phyloP scores from a whole-genome alignment of 2,329 filamentous ascomycete species.

The Sclerotinia subarctica region DNA sequence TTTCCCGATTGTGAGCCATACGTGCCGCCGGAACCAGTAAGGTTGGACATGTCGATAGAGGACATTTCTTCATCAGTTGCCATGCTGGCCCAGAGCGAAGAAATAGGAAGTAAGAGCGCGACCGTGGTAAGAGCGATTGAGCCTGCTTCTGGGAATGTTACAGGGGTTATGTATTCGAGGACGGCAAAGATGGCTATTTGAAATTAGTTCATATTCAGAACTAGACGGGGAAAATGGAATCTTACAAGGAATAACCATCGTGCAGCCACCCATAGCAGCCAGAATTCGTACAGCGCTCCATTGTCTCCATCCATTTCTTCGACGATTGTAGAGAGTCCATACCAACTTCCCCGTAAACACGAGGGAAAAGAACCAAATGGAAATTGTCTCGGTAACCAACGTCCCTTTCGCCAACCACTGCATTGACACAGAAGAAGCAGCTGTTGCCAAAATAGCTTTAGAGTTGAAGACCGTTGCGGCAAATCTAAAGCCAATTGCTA shows the following conservation, averaged over 20 bases:
- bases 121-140: slow-evolving; percentile 56
- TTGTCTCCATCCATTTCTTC: slow-evolving; percentile 53
- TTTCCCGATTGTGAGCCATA: not conserved
- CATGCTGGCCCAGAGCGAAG: slow-evolving; percentile 60
- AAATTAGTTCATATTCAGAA: slow-evolving; percentile 20
- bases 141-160: slow-evolving; percentile 50
- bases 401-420: slow-evolving; percentile 44
- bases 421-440: slow-evolving; percentile 34
- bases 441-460: slow-evolving; percentile 24
- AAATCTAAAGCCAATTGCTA: slow-evolving; percentile 53
- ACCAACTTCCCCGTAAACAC: slow-evolving; percentile 61
- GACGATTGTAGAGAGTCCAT: slow-evolving; percentile 53
- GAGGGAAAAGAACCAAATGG: slow-evolving; percentile 60
- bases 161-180: slow-evolving; percentile 48
- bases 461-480: slow-evolving; percentile 49
- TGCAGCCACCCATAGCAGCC: slow-evolving; percentile 66
- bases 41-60: slow-evolving; percentile 26
- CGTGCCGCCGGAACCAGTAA: not conserved
- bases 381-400: slow-evolving; percentile 51
- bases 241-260: slow-evolving; percentile 61
- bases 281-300: slow-evolving; percentile 65
- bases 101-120: slow-evolving; percentile 62
- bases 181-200: slow-evolving; percentile 57
- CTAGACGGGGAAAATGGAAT: not conserved
- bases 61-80: slow-evolving; percentile 27